These are phyloP conservation scores for Fusarium anthophilum DNA, from an alignment of 2,329 filamentous ascomycete genomes.

Conservation along the genomic window DNA sequence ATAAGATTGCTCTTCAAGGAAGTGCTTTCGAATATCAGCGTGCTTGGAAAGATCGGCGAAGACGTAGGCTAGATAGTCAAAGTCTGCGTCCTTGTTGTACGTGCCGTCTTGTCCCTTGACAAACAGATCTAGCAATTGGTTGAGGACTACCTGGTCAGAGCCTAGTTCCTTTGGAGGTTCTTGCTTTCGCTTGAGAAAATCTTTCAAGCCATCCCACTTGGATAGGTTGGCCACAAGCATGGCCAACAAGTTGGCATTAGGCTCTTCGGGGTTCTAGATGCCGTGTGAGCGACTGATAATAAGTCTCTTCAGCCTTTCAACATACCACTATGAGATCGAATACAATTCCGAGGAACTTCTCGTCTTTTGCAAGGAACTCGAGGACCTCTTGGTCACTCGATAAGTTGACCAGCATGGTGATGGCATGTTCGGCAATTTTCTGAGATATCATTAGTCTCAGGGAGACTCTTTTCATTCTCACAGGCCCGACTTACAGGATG, in stretches of 20 bases:
- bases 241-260: constrained; percentile 82
- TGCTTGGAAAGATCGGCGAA: constrained; percentile 94
- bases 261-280: constrained; percentile 74
- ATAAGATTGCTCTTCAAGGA: constrained; percentile 77
- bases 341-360: constrained; percentile 80
- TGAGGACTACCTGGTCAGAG: constrained; percentile 78
- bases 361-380: constrained; percentile 77
- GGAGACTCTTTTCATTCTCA: too few species aligned
- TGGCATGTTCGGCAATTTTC: constrained; percentile 91
- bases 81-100: constrained; percentile 87
- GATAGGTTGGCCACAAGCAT: constrained; percentile 95
- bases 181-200: constrained; percentile 74
- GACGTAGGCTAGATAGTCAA: constrained; percentile 92
- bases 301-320: constrained; percentile 25
- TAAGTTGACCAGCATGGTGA: constrained; percentile 90
- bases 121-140: constrained; percentile 95
- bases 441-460: constrained; percentile 48
- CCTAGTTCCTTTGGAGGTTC: constrained; percentile 74
- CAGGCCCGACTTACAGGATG: constrained; percentile 69
- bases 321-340: constrained; percentile 78
- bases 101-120: constrained; percentile 86
- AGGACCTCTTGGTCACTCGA: constrained; percentile 81
- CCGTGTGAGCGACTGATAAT: background rate
- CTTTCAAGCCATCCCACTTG: constrained; percentile 79
- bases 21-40: constrained; percentile 76